A percentile compares a stretch with the other conserved stretches of the same genome.
These are phyloP conservation scores for Ustilago xerochloae DNA, from an alignment of 1,284 basidiomycete species.

Conservation along the genomic window DNA sequence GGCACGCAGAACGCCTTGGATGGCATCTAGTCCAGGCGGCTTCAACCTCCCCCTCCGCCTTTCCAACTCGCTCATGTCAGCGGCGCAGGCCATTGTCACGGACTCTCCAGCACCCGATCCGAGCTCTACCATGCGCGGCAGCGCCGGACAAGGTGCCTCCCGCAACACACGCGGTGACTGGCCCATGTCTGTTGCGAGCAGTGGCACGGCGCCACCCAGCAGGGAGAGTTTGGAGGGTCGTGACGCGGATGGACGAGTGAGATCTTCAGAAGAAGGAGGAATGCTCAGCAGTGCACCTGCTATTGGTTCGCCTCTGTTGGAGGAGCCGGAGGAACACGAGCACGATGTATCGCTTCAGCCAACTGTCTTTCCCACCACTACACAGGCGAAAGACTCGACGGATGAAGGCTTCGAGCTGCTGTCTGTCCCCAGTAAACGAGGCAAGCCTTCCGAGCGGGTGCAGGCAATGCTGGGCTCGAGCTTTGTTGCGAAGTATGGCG, in stretches of 20 bases:
- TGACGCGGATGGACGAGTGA: slow-evolving; percentile 15
- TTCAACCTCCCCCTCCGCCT: slow-evolving; percentile 45
- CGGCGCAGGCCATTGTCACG: slow-evolving; percentile 9
- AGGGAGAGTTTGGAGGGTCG: slow-evolving; percentile 22
- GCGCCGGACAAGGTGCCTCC: neutral
- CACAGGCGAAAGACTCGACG: no score
- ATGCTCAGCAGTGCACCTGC: neutral
- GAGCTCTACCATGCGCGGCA: slow-evolving; percentile 14
- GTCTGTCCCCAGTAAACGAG: neutral
- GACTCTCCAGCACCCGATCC: slow-evolving; percentile 19
- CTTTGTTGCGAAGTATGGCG: slow-evolving; percentile 39
- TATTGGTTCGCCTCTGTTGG: slow-evolving; percentile 27
- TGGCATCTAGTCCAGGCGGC: slow-evolving; percentile 30
- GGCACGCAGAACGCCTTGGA: slow-evolving; percentile 31
- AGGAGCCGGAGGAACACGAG: slow-evolving; percentile 24
- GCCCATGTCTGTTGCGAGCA: slow-evolving; percentile 43
- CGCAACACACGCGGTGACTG: slow-evolving; percentile 35
- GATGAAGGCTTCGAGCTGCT: slow-evolving; percentile 19
- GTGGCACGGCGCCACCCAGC: slow-evolving; percentile 13
- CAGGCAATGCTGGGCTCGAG: slow-evolving; percentile 41
- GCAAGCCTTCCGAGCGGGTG: slow-evolving; percentile 33
- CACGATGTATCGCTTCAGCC: neutral
- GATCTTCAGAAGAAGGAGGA: slow-evolving; percentile 20
- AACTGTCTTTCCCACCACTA: no score
- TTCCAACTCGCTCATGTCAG: slow-evolving; percentile 37